Evolutionary conservation across 1,139 yeast species (phyloP), one percentile per base, ranked within the genome.

Genomic region (Debaryomyces subglobosus): DNA sequence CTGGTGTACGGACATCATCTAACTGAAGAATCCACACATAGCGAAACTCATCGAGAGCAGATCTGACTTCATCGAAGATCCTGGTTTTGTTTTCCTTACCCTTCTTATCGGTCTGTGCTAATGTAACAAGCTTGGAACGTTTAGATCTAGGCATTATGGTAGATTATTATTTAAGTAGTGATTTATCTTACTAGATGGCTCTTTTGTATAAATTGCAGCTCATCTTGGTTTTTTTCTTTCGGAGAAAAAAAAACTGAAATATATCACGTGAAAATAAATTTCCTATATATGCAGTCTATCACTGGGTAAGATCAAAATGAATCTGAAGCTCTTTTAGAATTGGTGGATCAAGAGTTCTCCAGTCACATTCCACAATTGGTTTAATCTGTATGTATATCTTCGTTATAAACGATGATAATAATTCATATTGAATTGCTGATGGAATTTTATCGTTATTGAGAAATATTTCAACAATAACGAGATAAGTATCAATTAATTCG

Each of bases 1-100:
- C 96, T 48, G 96, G 96, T 53, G 97, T 95, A 72, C 99, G 87
- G 66, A 94, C 96, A 71, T 92, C 95, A 64, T 90, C 95, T 54
- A 94, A 82, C 56, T 85, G 82, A 57, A 95, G 81, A 32, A 91
- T 86, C 94, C 96, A 94, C 43, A 83, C 85, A 69, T 84, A 89
- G 62, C 82, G 82, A 71, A 74, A 87, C 45, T 81, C 77, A 61
- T 94, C 98, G 52, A 94, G 79, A 20, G 88, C 85, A 53, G 80
- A 79, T 71, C 97, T 85, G 48, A 94, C 86, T 56, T 91, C 97
- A 63, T 91, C 96, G 56, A 91, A 94, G 59, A 92, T 85, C 64
- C 94, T 80, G 60, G 85, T 94, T 68, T 94, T 94, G 69, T 91
- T 92, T 60, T 90, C 97, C 58, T 86, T 85, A 48, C 97, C 97